Base-by-base conservation (phyloP, 371 early-diverging fungal species). In the Entomophthora muscae region DNA sequence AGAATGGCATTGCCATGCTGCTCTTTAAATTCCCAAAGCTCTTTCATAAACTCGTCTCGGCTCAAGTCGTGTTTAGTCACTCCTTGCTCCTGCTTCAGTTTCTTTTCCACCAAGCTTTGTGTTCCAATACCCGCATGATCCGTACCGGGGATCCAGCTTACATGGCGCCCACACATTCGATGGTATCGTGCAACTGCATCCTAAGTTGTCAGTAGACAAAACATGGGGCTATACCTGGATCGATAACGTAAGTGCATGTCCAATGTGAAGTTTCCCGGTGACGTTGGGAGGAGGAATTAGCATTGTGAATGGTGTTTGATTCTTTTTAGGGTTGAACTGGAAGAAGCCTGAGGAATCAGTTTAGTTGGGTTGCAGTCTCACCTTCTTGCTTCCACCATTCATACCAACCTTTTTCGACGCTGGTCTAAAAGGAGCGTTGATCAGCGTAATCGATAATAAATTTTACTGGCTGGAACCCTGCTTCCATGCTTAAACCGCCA, bases 71-170 rank as follows among this genome's bases (percentile, higher is more conserved):
- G 81, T 0, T 82, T 72, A 1, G 81, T 76, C 53, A 68, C 2
- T 5, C n/a, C 21, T 51, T 22, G 17, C n/a, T 23, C 30, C 42
- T 81, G 81, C 79, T 78, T 79, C 57, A 96, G 66, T 67, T 84
- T 79, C 72, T 90, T 91, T 71, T 95, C 95, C 2, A 98, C 95
- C 12, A 98, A 93, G 0, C 89, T 81, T 69, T 98, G 97, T 0
- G 95, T 95, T 21, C 94, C 90, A 66, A 98, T 98, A 57, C 98
- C 98, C 22, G 98, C 98, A 72, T 98, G 98, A 69, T 98, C 98
- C 65, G 88, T 88, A 17, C 98, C 98, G 17, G 97, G 96, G 21
- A 95, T 79, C 82, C 87, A 98, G 12, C 88, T 76, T 0, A 88
- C 87, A 24, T 82, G 73, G 62, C 88, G 78, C 28, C 93, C 93